Evolutionary conservation across 805 yeast genomes (phyloP).

Genomic region (Wickerhamiella occidentalis): DNA sequence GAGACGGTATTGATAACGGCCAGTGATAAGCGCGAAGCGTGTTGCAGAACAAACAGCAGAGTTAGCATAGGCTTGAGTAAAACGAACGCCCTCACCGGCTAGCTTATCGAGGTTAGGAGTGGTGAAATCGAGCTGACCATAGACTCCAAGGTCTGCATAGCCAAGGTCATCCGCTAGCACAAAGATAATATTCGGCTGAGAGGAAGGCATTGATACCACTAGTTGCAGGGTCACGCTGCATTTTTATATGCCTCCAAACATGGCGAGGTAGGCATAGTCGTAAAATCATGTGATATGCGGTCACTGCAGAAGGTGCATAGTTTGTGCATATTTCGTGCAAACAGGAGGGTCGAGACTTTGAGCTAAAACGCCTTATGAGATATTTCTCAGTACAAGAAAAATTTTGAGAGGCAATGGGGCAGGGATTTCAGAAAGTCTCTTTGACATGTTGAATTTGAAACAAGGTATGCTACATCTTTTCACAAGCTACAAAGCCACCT

Average conservation of each 20-base stretch:
- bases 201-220: neutral
- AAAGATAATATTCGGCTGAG: slow-evolving; percentile 38
- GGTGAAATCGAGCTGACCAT: slow-evolving; percentile 42
- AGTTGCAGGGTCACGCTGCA: too few relatives aligned
- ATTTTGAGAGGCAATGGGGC: too few relatives aligned
- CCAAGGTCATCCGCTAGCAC: slow-evolving; percentile 54
- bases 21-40: slow-evolving; percentile 47
- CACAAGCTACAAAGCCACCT: too few relatives aligned
- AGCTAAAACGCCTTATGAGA: neutral
- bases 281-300: neutral
- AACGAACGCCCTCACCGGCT: slow-evolving; percentile 36
- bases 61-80: slow-evolving; percentile 51
- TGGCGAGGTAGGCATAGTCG: neutral
- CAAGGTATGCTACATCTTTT: too few relatives aligned
- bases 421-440: too few relatives aligned
- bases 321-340: neutral
- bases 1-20: slow-evolving; percentile 43
- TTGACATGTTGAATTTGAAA: too few relatives aligned
- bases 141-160: slow-evolving; percentile 42
- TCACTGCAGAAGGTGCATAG: neutral
- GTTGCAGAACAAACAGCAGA: slow-evolving; percentile 59
- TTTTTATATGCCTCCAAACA: too few relatives aligned
- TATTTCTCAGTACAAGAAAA: too few relatives aligned
- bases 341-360: neutral
- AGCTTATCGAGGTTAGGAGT: slow-evolving; percentile 41